A percentile compares a stretch with the other conserved stretches of the same genome.
Conservation (phyloP, 2,329 filamentous ascomycete genomes). For the Alternaria gansuensis region DNA sequence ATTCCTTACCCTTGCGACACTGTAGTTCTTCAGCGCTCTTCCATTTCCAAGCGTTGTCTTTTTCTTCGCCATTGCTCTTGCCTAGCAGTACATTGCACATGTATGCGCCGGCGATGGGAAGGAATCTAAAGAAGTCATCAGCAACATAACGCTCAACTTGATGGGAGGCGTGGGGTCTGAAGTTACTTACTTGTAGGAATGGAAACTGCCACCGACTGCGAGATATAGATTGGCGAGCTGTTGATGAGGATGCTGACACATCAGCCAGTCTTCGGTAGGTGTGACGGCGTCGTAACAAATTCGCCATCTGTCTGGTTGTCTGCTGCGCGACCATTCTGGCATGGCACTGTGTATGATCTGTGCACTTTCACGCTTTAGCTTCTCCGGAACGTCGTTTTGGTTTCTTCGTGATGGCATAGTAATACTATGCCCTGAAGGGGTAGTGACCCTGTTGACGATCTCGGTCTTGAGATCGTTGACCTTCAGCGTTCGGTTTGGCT, state of each 20-base stretch:
- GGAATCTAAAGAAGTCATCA: constrained; percentile 52
- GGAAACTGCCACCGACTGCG: constrained; percentile 69
- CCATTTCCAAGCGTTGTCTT: constrained; percentile 50
- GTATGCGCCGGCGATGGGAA: constrained; percentile 70
- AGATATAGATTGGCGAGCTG: constrained; percentile 64
- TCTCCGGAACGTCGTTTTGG: constrained; percentile 55
- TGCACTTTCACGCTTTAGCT: constrained; percentile 57
- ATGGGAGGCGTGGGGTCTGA: not conserved
- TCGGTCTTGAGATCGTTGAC: constrained; percentile 67
- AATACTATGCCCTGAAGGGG: constrained; percentile 61
- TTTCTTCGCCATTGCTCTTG: constrained; percentile 49
- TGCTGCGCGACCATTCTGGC: constrained; percentile 45
- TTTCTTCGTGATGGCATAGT: constrained; percentile 60
- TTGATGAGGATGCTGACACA: constrained; percentile 62
- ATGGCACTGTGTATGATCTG: constrained; percentile 41
- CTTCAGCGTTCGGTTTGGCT: constrained; percentile 62
- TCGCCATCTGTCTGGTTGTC: constrained; percentile 56
- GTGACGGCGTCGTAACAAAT: constrained; percentile 69
- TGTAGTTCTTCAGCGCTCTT: constrained; percentile 37
- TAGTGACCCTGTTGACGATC: constrained; percentile 63
- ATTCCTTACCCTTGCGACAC: constrained; percentile 31
- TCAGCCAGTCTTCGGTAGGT: constrained; percentile 69
- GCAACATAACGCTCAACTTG: too few relatives aligned
- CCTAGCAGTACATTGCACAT: constrained; percentile 56
- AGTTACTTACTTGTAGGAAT: constrained; percentile 64